phyloP scores from a whole-genome alignment of 805 yeast genomes.

The Maudiozyma saulgeensis region DNA sequence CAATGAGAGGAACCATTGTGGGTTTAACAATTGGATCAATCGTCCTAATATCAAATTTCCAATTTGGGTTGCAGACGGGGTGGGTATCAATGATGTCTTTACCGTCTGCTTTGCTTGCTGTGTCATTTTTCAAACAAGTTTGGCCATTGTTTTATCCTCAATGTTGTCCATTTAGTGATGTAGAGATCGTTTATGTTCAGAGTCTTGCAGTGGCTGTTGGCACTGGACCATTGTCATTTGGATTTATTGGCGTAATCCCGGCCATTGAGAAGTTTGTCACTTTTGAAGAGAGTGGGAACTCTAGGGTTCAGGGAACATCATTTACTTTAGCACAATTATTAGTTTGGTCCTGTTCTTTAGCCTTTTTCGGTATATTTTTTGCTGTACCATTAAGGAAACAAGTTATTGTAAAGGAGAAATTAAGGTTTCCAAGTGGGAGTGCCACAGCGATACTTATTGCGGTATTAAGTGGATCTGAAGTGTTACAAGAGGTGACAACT shows the following conservation, averaged over 20 bases:
- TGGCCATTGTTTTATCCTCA: conserved; percentile 26
- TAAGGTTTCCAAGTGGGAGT: conserved; percentile 89
- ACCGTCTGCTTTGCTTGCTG: conserved; percentile 85
- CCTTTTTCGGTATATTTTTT: conserved; percentile 91
- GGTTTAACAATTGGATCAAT: conserved; percentile 83
- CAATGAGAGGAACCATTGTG: conserved; percentile 60
- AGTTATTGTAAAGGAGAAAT: conserved; percentile 76
- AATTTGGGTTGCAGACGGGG: conserved; percentile 93
- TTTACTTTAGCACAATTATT: conserved; percentile 46
- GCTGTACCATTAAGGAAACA: conserved; percentile 83
- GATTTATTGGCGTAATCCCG: conserved; percentile 90
- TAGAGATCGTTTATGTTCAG: conserved; percentile 88
- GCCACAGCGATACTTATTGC: conserved; percentile 92
- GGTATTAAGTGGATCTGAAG: conserved; percentile 67
- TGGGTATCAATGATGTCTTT: conserved; percentile 99
- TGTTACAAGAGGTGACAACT: conserved; percentile 30
- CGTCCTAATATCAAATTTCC: conserved; percentile 83
- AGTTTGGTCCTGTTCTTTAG: conserved; percentile 79
- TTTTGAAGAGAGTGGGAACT: conserved; percentile 60
- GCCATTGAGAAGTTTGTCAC: conserved; percentile 87
- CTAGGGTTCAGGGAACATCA: conserved; percentile 22
- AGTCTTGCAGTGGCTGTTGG: conserved; percentile 95
- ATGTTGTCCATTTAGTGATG: conserved; percentile 56
- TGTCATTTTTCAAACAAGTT: conserved; percentile 63
- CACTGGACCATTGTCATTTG: conserved; percentile 93